Evolutionary conservation across 108 stramenopile genomes (phyloP).

Genomic region (Pseudonitzschia pungens): DNA sequence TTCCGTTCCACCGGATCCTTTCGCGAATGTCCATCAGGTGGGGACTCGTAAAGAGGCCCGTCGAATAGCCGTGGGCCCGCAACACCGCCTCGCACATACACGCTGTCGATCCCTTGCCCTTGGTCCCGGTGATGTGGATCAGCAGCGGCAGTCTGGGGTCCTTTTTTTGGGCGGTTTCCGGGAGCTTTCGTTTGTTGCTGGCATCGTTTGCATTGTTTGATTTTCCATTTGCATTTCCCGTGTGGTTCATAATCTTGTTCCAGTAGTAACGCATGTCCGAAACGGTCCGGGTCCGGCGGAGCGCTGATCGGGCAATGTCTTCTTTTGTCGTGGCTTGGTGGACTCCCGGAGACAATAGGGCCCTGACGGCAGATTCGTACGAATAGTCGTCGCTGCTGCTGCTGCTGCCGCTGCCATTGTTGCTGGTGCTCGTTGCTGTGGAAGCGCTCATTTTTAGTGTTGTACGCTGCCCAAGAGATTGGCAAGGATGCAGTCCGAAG

Average conservation of each 20-base stretch:
- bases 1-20: constrained; percentile 83
- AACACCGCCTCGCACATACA: constrained; percentile 76
- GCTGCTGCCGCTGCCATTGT: not conserved
- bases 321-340: constrained; percentile 62
- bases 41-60: constrained; percentile 91
- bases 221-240: not conserved
- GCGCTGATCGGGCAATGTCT: constrained; percentile 42
- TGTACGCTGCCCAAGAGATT: too few relatives aligned
- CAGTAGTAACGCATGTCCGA: constrained; percentile 69
- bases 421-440: not conserved
- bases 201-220: too few relatives aligned
- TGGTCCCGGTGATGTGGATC: constrained; percentile 93
- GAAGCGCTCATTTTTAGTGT: too few relatives aligned
- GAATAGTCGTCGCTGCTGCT: not conserved
- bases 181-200: not conserved
- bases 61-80: constrained; percentile 54
- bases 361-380: constrained; percentile 53
- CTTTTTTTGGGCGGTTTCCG: constrained; percentile 8
- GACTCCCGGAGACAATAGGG: constrained; percentile 54
- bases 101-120: constrained; percentile 94
- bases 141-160: constrained; percentile 24
- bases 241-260: constrained; percentile 30
- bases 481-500: too few relatives aligned
- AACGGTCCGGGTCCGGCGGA: constrained; percentile 53
- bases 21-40: constrained; percentile 87